phyloP scores from a whole-genome alignment of 805 yeast species.

The Torulaspora delbrueckii region DNA sequence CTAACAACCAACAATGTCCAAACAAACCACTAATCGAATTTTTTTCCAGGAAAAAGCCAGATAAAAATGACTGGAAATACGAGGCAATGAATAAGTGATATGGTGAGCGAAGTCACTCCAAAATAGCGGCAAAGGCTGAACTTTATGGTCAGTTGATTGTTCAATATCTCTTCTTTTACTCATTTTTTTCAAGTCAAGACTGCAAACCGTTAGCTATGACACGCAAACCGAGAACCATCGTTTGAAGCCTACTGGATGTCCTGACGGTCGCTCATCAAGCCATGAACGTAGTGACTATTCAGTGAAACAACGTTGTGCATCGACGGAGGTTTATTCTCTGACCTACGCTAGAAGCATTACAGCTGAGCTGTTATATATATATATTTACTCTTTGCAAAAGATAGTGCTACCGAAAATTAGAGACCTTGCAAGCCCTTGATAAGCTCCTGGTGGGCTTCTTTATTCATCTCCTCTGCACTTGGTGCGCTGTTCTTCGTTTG shows the following conservation, averaged over 20 bases:
- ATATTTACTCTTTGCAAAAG: too few relatives aligned
- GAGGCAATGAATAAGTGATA: background rate
- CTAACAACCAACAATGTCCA: background rate
- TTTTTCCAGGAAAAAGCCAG: background rate
- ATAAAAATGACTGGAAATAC: background rate
- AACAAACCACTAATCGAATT: background rate
- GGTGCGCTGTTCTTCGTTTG: constrained; percentile 48
- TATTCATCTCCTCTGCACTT: constrained; percentile 21
- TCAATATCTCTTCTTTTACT: background rate
- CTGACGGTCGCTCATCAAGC: background rate
- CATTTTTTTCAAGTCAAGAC: background rate
- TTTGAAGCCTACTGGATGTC: background rate
- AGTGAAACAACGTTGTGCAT: too few relatives aligned
- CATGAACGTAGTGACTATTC: too few relatives aligned
- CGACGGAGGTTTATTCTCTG: too few relatives aligned
- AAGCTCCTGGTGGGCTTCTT: constrained; percentile 34
- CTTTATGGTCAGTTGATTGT: background rate
- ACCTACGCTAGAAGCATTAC: too few relatives aligned
- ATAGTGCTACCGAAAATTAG: constrained; percentile 4
- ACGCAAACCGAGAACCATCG: background rate
- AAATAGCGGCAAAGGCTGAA: background rate
- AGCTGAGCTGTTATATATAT: too few relatives aligned
- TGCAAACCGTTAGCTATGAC: background rate
- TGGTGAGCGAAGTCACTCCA: background rate
- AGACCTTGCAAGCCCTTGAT: constrained; percentile 36